A percentile compares a stretch with the other conserved stretches of the same genome.
phyloP scores from a whole-genome alignment of 1,284 basidiomycete genomes.

The Phaffia rhodozyma region DNA sequence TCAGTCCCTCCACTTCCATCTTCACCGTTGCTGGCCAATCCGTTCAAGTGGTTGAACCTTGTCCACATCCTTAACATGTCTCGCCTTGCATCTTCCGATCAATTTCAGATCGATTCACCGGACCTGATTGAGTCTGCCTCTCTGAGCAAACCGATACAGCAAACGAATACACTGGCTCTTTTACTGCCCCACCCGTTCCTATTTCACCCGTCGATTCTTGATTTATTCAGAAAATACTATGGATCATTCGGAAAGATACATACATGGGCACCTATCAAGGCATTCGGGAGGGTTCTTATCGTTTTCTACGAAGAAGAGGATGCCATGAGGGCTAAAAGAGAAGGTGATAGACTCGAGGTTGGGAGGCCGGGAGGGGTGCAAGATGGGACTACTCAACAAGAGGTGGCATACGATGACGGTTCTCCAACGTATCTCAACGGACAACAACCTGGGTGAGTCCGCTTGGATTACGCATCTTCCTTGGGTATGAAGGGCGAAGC shows the following conservation, averaged over 20 bases:
- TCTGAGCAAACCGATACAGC: constrained; percentile 8
- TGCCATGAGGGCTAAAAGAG: constrained; percentile 29
- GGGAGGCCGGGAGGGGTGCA: constrained; percentile 10
- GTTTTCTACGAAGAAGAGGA: constrained; percentile 51
- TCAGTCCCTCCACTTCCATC: no score
- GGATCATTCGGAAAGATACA: constrained; percentile 59
- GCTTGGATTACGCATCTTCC: not conserved
- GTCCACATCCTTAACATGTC: no score
- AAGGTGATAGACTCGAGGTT: constrained; percentile 30
- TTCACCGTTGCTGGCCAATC: no score
- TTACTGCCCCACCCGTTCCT: constrained; percentile 52
- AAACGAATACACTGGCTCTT: constrained; percentile 58
- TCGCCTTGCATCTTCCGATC: no score
- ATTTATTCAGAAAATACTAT: constrained; percentile 58
- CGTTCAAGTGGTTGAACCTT: no score
- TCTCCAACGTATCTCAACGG: no score
- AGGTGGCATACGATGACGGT: constrained; percentile 36
- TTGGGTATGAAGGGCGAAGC: not conserved
- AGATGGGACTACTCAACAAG: constrained; percentile 15
- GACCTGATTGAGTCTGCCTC: not conserved
- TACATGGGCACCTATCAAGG: constrained; percentile 73
- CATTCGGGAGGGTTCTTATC: constrained; percentile 64
- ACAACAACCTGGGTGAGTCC: no score
- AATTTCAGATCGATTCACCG: no score
- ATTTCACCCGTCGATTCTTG: constrained; percentile 54